phyloP scores from a whole-genome alignment of 2,329 filamentous ascomycete genomes.

The Myriosclerotinia curreyana region DNA sequence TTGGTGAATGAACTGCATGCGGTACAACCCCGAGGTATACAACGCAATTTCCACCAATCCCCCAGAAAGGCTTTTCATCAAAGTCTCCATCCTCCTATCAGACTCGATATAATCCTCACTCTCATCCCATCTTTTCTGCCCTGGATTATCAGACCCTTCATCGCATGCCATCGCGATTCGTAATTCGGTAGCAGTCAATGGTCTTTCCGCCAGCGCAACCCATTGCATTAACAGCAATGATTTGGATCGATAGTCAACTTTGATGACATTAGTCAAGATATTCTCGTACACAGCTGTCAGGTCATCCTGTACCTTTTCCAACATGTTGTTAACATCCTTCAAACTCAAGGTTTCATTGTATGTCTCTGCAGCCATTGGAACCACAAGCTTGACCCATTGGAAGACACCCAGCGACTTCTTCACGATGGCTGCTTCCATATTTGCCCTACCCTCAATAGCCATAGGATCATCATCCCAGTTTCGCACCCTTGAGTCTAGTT shows the following conservation, averaged over 20 bases:
- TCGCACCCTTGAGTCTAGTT: constrained; percentile 24
- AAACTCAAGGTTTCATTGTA: constrained; percentile 19
- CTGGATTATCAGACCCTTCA: not conserved
- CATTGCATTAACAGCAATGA: constrained; percentile 32
- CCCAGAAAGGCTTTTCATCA: constrained; percentile 27
- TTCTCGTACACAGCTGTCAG: constrained; percentile 26
- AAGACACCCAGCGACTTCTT: constrained; percentile 39
- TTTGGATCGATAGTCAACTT: constrained; percentile 17
- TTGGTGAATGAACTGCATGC: constrained; percentile 43
- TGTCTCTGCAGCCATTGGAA: constrained; percentile 19
- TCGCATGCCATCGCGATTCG: constrained; percentile 27
- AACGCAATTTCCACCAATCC: constrained; percentile 26
- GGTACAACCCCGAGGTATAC: constrained; percentile 14
- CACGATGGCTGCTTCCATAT: constrained; percentile 33
- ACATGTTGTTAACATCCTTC: constrained; percentile 16
- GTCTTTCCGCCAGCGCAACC: constrained; percentile 28
- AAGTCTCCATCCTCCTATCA: constrained; percentile 28
- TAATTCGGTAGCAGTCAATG: constrained; percentile 29
- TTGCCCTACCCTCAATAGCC: not conserved
- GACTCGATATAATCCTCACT: constrained; percentile 25
- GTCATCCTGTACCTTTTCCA: constrained; percentile 26
- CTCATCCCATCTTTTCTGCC: not conserved
- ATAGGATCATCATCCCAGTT: constrained; percentile 4
- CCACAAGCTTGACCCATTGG: constrained; percentile 42
- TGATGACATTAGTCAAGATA: constrained; percentile 28